Percentiles rank a stretch among this genome's conserved stretches.
phyloP scores from a whole-genome alignment of 768 basidiomycete genomes.

The Kwoniella dejecticola region DNA sequence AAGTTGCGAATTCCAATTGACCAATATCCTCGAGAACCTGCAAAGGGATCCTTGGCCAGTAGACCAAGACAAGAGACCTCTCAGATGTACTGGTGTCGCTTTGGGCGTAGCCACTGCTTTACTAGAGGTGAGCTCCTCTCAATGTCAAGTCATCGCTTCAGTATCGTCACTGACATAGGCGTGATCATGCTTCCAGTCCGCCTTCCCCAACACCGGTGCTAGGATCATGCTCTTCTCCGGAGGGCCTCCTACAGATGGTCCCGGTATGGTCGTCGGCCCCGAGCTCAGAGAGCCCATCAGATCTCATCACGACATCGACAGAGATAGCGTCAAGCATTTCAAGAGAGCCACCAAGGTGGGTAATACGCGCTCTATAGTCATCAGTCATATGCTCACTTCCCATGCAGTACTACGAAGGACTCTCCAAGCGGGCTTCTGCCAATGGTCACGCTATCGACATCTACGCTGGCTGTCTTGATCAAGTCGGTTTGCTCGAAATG shows the following conservation, averaged over 20 bases:
- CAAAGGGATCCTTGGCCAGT: slow-evolving; percentile 96
- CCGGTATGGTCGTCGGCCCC: slow-evolving; percentile 92
- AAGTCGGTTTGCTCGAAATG: slow-evolving; percentile 97
- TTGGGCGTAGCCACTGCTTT: slow-evolving; percentile 89
- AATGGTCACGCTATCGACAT: slow-evolving; percentile 94
- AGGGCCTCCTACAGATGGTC: slow-evolving; percentile 93
- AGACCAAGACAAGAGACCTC: slow-evolving; percentile 85
- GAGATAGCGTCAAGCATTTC: slow-evolving; percentile 94
- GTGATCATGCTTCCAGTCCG: slow-evolving; percentile 60
- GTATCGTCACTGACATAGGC: background rate
- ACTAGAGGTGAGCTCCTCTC: slow-evolving; percentile 66
- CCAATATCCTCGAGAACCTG: slow-evolving; percentile 84
- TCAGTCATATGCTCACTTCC: slow-evolving; percentile 7
- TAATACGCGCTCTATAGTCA: background rate
- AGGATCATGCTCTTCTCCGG: slow-evolving; percentile 95
- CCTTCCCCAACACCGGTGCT: slow-evolving; percentile 93
- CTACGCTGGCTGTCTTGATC: slow-evolving; percentile 96
- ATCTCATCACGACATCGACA: slow-evolving; percentile 97
- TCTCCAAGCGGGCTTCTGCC: slow-evolving; percentile 87
- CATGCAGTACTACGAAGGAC: slow-evolving; percentile 85
- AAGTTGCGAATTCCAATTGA: slow-evolving; percentile 94
- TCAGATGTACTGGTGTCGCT: slow-evolving; percentile 94
- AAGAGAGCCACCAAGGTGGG: slow-evolving; percentile 91
- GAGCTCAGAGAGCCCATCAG: slow-evolving; percentile 97
- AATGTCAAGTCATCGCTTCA: background rate